These are phyloP conservation scores for Teunomyces aglyptinius DNA, from an alignment of 805 yeast species.

Conservation along the genomic window DNA sequence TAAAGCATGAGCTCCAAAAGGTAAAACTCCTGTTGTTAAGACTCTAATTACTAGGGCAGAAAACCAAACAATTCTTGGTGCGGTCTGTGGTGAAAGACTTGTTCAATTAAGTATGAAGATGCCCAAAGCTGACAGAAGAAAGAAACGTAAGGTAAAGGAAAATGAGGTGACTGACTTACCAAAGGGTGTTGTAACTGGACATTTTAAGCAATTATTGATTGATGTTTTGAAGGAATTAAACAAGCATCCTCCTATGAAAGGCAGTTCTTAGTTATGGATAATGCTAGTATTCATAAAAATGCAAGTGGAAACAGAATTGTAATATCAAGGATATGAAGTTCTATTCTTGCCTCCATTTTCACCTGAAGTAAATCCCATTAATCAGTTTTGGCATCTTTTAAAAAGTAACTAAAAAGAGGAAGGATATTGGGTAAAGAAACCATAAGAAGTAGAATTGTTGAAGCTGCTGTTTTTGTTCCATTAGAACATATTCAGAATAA, in stretches of 20 bases:
- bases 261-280: constrained; percentile 11
- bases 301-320: constrained; percentile 10
- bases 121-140: neutral
- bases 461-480: too few species aligned
- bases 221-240: neutral
- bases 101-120: neutral
- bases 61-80: neutral
- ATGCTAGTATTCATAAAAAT: constrained; percentile 11
- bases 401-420: too few species aligned
- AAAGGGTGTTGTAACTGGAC: neutral
- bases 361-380: too few species aligned
- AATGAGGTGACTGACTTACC: neutral
- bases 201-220: neutral
- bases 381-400: too few species aligned
- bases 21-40: neutral
- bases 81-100: neutral
- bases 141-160: neutral
- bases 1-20: neutral
- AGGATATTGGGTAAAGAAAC: too few species aligned
- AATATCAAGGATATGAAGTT: constrained; percentile 10
- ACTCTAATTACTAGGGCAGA: neutral
- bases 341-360: constrained; percentile 6
- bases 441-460: too few species aligned
- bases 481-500: too few species aligned
- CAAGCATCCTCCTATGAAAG: neutral